These are phyloP conservation scores for Cercophora scortea DNA, from an alignment of 495 filamentous ascomycete species.

Conservation along the genomic window DNA sequence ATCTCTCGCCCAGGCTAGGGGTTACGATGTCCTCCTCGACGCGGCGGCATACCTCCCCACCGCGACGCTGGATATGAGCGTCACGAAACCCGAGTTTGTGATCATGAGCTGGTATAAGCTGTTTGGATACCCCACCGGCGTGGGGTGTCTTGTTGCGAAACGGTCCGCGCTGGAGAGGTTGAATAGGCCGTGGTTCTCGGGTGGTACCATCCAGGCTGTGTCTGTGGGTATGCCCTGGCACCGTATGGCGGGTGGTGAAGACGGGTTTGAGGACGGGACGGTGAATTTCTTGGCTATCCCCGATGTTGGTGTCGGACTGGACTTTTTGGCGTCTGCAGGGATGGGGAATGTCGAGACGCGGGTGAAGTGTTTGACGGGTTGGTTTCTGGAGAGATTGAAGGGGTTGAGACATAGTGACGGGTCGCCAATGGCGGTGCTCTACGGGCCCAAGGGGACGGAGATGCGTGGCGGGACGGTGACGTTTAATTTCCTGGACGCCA, in stretches of 20 bases:
- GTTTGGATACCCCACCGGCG: conserved; percentile 53
- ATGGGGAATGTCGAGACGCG: conserved; percentile 13
- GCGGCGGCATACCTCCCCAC: conserved; percentile 51
- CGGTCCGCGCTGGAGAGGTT: conserved; percentile 35
- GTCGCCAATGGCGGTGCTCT: conserved; percentile 37
- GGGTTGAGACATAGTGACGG: conserved; percentile 44
- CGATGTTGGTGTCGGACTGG: conserved; percentile 45
- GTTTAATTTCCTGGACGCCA: conserved; percentile 42
- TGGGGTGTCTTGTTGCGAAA: conserved; percentile 49
- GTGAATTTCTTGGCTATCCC: conserved; percentile 51
- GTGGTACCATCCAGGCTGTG: conserved; percentile 52
- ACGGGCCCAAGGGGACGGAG: conserved; percentile 38
- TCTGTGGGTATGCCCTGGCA: conserved; percentile 44
- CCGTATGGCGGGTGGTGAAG: conserved; percentile 30
- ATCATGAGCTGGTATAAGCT: conserved; percentile 56
- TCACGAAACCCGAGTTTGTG: conserved; percentile 45
- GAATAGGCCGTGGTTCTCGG: conserved; percentile 49
- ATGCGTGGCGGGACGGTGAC: conserved; percentile 51
- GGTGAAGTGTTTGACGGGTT: conserved; percentile 35
- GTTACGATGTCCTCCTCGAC: conserved; percentile 48
- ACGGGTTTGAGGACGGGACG: conserved; percentile 54
- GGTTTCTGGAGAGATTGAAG: conserved; percentile 36
- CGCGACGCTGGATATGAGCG: conserved; percentile 41
- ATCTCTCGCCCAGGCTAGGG: conserved; percentile 29
- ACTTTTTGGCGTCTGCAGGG: conserved; percentile 17